These are phyloP conservation scores for Pleurotus djamor DNA, from an alignment of 768 basidiomycete genomes.

Conservation along the genomic window DNA sequence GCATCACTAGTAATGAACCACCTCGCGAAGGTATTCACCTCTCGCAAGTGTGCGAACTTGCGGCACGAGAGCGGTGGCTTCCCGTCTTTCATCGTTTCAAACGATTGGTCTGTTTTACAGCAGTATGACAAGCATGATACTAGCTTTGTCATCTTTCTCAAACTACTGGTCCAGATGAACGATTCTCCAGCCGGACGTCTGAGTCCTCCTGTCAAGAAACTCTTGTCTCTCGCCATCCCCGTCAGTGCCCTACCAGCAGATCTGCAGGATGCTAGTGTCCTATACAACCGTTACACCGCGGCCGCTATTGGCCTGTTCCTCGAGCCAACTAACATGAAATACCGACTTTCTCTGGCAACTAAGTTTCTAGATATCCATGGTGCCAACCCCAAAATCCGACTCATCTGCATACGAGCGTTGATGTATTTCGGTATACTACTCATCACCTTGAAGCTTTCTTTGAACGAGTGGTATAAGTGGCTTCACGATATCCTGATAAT, in stretches of 20 bases:
- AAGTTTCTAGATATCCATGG: conserved; percentile 67
- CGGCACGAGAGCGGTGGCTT: conserved; percentile 59
- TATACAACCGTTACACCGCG: conserved; percentile 81
- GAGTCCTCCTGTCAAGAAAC: conserved; percentile 53
- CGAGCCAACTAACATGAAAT: conserved; percentile 38
- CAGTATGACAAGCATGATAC: conserved; percentile 57
- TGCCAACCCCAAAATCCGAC: conserved; percentile 60
- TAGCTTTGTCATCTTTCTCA: conserved; percentile 77
- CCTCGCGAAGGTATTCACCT: conserved; percentile 72
- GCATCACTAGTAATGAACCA: conserved; percentile 57
- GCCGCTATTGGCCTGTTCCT: conserved; percentile 71
- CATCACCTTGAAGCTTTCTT: conserved; percentile 45
- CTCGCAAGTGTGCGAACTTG: conserved; percentile 74
- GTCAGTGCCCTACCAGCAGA: conserved; percentile 68
- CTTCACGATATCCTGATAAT: conserved; percentile 53
- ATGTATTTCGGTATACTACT: conserved; percentile 67
- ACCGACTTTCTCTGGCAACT: conserved; percentile 62
- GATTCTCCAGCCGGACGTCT: conserved; percentile 28
- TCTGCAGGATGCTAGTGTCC: conserved; percentile 60
- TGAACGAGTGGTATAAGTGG: conserved; percentile 62
- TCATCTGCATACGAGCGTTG: conserved; percentile 74
- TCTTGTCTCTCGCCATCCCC: conserved; percentile 72
- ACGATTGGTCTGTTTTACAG: conserved; percentile 52
- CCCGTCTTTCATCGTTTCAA: conserved; percentile 64
- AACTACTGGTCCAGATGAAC: conserved; percentile 70